Conservation (phyloP, 805 yeast species). For the Pichia cabralensis region DNA sequence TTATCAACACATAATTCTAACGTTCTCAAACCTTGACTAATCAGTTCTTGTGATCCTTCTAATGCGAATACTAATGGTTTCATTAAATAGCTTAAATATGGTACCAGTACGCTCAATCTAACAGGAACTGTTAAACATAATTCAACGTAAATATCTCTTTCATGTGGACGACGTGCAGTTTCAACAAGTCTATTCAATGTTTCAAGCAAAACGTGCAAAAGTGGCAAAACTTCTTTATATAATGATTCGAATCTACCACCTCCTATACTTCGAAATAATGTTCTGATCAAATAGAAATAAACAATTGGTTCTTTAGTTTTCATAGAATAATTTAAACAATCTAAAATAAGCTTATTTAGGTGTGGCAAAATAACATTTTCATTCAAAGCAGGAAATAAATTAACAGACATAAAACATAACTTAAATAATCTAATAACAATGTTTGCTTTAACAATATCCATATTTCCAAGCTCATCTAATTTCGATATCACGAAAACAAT, state of each 20-base stretch:
- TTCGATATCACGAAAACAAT: slow-evolving; percentile 67
- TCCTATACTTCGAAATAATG: slow-evolving; percentile 87
- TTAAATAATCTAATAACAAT: slow-evolving; percentile 81
- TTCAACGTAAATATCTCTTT: slow-evolving; percentile 90
- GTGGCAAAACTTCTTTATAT: slow-evolving; percentile 87
- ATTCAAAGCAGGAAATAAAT: slow-evolving; percentile 76
- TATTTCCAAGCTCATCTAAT: slow-evolving; percentile 69
- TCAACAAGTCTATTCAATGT: slow-evolving; percentile 74
- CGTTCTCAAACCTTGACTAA: slow-evolving; percentile 90
- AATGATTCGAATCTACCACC: slow-evolving; percentile 93
- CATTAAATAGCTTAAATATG: slow-evolving; percentile 81
- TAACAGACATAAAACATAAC: slow-evolving; percentile 91
- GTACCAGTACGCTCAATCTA: slow-evolving; percentile 83
- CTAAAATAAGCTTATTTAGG: slow-evolving; percentile 69
- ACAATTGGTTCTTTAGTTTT: slow-evolving; percentile 85
- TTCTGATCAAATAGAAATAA: slow-evolving; percentile 79
- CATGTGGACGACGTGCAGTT: slow-evolving; percentile 80
- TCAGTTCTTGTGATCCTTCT: slow-evolving; percentile 83
- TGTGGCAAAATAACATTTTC: slow-evolving; percentile 87
- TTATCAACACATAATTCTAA: slow-evolving; percentile 94
- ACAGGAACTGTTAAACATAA: slow-evolving; percentile 94
- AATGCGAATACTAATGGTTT: slow-evolving; percentile 86
- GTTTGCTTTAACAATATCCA: slow-evolving; percentile 66
- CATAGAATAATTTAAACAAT: slow-evolving; percentile 69
- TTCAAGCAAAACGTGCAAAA: slow-evolving; percentile 77